These are phyloP conservation scores for Ophiostoma ips DNA, from an alignment of 2,329 filamentous ascomycete species.

Conservation along the genomic window DNA sequence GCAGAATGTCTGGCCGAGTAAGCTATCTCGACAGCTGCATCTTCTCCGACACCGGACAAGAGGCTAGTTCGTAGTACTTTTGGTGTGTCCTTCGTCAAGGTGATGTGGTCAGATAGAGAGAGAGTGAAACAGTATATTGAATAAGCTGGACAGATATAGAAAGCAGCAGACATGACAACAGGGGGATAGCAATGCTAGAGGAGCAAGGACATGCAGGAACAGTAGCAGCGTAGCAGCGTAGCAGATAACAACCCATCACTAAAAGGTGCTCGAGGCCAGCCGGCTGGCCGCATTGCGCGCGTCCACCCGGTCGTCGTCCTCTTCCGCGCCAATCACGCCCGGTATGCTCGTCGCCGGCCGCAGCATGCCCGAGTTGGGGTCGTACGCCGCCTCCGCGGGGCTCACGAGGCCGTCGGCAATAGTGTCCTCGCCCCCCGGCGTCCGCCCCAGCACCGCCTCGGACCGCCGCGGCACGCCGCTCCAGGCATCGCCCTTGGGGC, in stretches of 20 bases:
- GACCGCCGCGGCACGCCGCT: constrained; percentile 78
- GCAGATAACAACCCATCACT: constrained; percentile 22
- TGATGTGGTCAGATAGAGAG: too few relatives aligned
- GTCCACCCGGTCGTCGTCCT: constrained; percentile 87
- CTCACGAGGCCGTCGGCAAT: constrained; percentile 15
- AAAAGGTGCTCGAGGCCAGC: constrained; percentile 90
- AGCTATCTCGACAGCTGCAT: too few relatives aligned
- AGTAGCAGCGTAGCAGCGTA: too few relatives aligned
- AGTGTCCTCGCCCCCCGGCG: constrained; percentile 5
- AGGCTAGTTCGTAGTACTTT: too few relatives aligned
- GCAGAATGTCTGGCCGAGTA: too few relatives aligned
- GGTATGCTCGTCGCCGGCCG: constrained; percentile 31
- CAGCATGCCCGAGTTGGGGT: constrained; percentile 20
- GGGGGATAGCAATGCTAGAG: too few relatives aligned
- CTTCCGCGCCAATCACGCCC: constrained; percentile 54
- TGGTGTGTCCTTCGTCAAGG: too few relatives aligned
- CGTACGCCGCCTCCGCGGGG: constrained; percentile 26
- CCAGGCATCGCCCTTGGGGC: constrained; percentile 96
- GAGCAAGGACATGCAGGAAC: too few relatives aligned
- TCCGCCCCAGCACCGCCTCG: constrained; percentile 48
- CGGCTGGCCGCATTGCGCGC: constrained; percentile 90
- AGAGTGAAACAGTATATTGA: too few relatives aligned
- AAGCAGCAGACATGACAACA: too few relatives aligned
- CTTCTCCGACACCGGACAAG: too few relatives aligned
- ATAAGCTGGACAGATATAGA: too few relatives aligned